Conservation (phyloP, 352 stramenopile species). For the Pythium guiyangense region DNA sequence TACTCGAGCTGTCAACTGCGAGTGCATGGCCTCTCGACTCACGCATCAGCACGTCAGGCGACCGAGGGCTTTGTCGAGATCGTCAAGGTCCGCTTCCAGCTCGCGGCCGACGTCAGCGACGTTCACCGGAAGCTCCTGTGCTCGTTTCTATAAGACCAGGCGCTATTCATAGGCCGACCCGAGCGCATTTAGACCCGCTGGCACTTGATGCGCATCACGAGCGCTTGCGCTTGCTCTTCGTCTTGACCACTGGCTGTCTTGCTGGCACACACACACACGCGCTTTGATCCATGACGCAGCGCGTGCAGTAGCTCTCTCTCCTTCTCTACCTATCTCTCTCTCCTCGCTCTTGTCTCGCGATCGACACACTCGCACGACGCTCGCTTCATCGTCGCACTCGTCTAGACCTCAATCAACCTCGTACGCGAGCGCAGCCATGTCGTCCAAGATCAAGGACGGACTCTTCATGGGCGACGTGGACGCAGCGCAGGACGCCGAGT, state of each 20-base stretch:
- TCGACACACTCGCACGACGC: background rate
- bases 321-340: too few species aligned
- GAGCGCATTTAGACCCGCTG: background rate
- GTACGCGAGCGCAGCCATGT: constrained; percentile 42
- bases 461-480: constrained; percentile 93
- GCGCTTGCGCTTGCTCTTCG: too few species aligned
- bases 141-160: constrained; percentile 53
- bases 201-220: background rate
- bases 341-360: background rate
- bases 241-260: constrained; percentile 3
- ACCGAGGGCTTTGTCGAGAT: constrained; percentile 73
- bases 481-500: constrained; percentile 88
- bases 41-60: constrained; percentile 29
- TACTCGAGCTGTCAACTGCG: background rate
- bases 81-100: constrained; percentile 59
- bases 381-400: background rate
- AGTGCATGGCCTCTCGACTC: background rate
- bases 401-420: background rate
- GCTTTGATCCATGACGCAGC: constrained; percentile 7
- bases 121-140: constrained; percentile 34
- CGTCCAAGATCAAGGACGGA: constrained; percentile 92
- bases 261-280: background rate
- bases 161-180: background rate
- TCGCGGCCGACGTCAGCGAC: constrained; percentile 24
- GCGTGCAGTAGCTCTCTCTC: background rate